Base-by-base conservation (phyloP, 2,329 filamentous ascomycete genomes). In the Talaromyces sp. region DNA sequence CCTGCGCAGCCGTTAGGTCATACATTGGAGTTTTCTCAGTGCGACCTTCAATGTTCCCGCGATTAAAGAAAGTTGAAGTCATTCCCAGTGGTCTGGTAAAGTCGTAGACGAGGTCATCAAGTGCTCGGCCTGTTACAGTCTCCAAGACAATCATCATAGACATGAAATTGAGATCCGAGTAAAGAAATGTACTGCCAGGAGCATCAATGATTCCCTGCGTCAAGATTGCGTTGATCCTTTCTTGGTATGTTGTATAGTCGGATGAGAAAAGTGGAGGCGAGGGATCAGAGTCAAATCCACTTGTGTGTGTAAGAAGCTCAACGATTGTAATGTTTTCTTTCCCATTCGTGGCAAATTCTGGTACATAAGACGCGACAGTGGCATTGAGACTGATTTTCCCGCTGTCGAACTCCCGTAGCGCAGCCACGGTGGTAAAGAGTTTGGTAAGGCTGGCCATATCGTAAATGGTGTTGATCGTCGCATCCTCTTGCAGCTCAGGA, bases 401-500 rank as follows among this genome's bases (percentile, higher is more conserved):
- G 3, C 63, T 59, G 57, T 76, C 74, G 7, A 75, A 60, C 42
- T 69, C 63, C 3, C 72, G 67, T 47, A 76, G 66, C 8, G 66
- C 70, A 0, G 73, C 72, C 4, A 75, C 66, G 0, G 72, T 68
- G n/a, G 74, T 75, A 57, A 74, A 75, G 28, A 77, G 60, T 65
- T 77, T 77, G 7, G 75, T 73, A 32, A 77, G 62, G 61, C 74
- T 76, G 42, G 74, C 74, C 70, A 75, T 69, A 63, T 76, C 74
- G 63, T 76, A 77, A n/a, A 77, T 70, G 2, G 73, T 76, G 57
- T 76, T 71, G 4, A 70, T 33, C 0, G 66, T 69, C 9, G 73
- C 65, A 15, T 68, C 65, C 58, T 72, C 69, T 60, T 72, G 70
- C 33, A 69, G 57, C 6, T 52, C 0, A 1, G 13, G 6, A 4